Conservation (phyloP, 1,284 basidiomycete species). For the Coniferiporia weirii region DNA sequence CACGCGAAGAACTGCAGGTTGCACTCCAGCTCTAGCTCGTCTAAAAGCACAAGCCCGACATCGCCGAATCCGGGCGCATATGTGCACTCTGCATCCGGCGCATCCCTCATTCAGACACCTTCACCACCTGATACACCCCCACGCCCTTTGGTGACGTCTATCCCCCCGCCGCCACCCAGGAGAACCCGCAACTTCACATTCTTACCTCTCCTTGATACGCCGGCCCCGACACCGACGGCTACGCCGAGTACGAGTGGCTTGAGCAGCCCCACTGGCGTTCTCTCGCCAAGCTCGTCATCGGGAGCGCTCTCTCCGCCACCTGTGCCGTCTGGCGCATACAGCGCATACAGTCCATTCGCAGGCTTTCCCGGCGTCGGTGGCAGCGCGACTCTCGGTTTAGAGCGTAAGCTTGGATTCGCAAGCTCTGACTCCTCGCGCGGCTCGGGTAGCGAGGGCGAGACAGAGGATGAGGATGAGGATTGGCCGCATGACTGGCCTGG, state of each 20-base stretch:
- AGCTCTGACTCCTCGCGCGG: background rate
- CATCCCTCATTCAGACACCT: background rate
- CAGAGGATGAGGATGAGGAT: background rate
- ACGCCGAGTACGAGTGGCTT: background rate
- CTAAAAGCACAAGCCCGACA: background rate
- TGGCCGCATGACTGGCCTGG: background rate
- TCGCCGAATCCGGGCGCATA: background rate
- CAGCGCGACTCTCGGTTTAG: slow-evolving; percentile 5
- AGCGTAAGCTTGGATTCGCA: slow-evolving; percentile 8
- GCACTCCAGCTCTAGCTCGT: slow-evolving; percentile 4
- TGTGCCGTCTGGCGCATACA: background rate
- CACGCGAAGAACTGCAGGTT: background rate
- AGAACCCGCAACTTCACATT: slow-evolving; percentile 34
- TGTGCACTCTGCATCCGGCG: background rate
- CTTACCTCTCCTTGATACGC: slow-evolving; percentile 36
- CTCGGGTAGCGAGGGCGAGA: background rate
- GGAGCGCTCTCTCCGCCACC: background rate
- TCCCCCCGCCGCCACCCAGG: slow-evolving; percentile 26
- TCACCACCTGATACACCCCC: slow-evolving; percentile 17
- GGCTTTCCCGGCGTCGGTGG: background rate
- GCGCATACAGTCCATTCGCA: background rate
- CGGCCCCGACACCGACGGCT: slow-evolving; percentile 19
- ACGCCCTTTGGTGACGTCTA: slow-evolving; percentile 12
- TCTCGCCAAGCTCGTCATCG: background rate
- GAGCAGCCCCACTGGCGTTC: background rate